Base-by-base conservation (phyloP, 345 rosid genomes). In the Eutrema heterophyllum region DNA sequence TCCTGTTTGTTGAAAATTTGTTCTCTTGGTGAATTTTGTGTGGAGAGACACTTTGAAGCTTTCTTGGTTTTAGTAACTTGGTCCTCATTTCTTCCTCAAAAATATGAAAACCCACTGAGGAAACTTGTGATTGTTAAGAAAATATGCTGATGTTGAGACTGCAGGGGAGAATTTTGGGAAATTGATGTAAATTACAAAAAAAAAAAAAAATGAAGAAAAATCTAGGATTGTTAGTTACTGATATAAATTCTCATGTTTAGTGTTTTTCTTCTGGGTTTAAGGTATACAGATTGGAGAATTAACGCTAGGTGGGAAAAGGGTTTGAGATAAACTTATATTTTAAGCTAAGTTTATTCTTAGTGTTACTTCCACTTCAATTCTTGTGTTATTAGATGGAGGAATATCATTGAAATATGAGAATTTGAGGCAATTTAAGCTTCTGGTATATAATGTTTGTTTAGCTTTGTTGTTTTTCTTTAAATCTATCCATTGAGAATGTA, bases 161-260 rank as follows among this genome's bases (percentile, higher is more conserved):
- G 46, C 1, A 2, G 26, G 15, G 9, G 9, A 2, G 9, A 24
- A 2, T 12, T 33, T 46, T 18, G 10, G 27, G 33, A 38, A 58
- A 39, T 72, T 61, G 68, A 51, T 61, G 45, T 61, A 14, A 46
- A n/a, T 65, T 48, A 4, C 45, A 21, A 36, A 55, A 18, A 4
- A 21, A 21, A 21, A 21, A 21, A 21, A 36, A 15, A 57, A 15
- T 27, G 7, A 36, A 67, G 49, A 16, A 51, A 30, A 61, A 15
- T 26, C 26, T 50, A 14, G 32, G 7, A 38, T 36, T 4, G 9
- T 18, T 59, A 69, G 15, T 52, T 27, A 51, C 51, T 60, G 43
- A 12, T 60, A 50, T 2, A 52, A 72, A 29, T 40, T 60, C 60
- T 71, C 36, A 72, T 53, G 56, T 64, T 64, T 41, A 43, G 64